Evolutionary conservation across 306 rosid species (phyloP).

Genomic region (Prunus dulcis): DNA sequence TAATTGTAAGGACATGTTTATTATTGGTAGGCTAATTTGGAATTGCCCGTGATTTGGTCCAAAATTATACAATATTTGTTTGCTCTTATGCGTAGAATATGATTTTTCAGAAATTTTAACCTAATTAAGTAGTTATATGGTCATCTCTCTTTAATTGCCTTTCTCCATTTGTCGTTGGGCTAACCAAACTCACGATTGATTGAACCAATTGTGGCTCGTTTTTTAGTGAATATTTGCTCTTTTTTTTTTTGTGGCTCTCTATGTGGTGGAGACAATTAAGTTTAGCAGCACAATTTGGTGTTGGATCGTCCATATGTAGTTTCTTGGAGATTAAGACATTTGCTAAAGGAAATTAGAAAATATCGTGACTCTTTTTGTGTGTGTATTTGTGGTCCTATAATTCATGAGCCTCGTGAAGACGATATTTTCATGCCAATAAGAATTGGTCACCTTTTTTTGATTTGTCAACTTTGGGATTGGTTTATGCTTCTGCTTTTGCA

Average conservation of each 20-base stretch:
- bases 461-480: slow-evolving; percentile 39
- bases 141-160: slow-evolving; percentile 3
- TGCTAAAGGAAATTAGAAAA: slow-evolving; percentile 19
- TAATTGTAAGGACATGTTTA: slow-evolving; percentile 26
- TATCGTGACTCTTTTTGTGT: slow-evolving; percentile 21
- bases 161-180: slow-evolving; percentile 5
- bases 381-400: slow-evolving; percentile 51
- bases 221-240: slow-evolving; percentile 4
- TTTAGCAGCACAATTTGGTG: slow-evolving; percentile 39
- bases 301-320: slow-evolving; percentile 26
- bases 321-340: slow-evolving; percentile 29
- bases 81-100: neutral
- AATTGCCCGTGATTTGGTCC: slow-evolving; percentile 12
- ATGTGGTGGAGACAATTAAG: slow-evolving; percentile 26
- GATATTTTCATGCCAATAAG: slow-evolving; percentile 34
- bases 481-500: slow-evolving; percentile 35
- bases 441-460: slow-evolving; percentile 30
- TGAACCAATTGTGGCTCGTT: slow-evolving; percentile 33
- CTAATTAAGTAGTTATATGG: neutral
- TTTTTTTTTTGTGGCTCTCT: slow-evolving; percentile 3
- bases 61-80: slow-evolving; percentile 24
- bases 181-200: slow-evolving; percentile 19
- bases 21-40: slow-evolving; percentile 22
- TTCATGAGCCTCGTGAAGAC: slow-evolving; percentile 31
- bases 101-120: neutral